Base-by-base conservation (phyloP, 192 early-diverging fungal genomes). In the Umbelopsis isabellina region DNA sequence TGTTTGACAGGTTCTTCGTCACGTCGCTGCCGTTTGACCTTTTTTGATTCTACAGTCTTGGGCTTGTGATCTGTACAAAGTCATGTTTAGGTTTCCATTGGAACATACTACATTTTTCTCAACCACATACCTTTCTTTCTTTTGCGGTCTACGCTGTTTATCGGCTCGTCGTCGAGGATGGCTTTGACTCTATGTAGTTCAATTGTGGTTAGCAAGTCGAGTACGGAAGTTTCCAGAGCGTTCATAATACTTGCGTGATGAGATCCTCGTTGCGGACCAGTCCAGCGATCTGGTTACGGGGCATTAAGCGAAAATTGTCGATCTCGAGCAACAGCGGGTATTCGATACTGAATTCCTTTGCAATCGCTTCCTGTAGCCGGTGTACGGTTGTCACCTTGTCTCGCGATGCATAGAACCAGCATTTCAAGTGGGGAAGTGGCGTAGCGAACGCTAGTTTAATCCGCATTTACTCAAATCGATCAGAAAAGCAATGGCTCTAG, bases 401-500 rank as follows among this genome's bases (percentile, higher is more conserved):
- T 27, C 27, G 21, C 25, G 55, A 61, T 15, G 30, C 25, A 3
- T 30, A 16, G 13, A 35, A 61, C 55, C 55, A 61, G 55, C 55
- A 61, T n/a, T 35, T 61, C 33, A 61, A n/a, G 1, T 25, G 55
- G 15, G 55, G 55, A 13, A 61, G 55, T 18, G 55, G 55, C 13
- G 55, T 4, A 15, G 15, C 13, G 25, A 61, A 61, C 15, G 13
- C 7, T 25, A 61, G 8, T 30, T 33, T 61, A 4, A 61, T 61
- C 13, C 55, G 55, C 55, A 61, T 61, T 18, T 41, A 5, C 37
- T 1, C 37, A 41, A 13, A n/a, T 30, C 23, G 51, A 53, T 53
- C 27, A 30, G 27, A 30, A 30, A 30, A 30, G 27, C 27, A 30
- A 30, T 30, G 27, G 2, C 37, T 6, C 10, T 4, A 9, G 8